Evolutionary conservation across 2,329 filamentous ascomycete genomes (phyloP).

Genomic region (Aspergillus hortae): DNA sequence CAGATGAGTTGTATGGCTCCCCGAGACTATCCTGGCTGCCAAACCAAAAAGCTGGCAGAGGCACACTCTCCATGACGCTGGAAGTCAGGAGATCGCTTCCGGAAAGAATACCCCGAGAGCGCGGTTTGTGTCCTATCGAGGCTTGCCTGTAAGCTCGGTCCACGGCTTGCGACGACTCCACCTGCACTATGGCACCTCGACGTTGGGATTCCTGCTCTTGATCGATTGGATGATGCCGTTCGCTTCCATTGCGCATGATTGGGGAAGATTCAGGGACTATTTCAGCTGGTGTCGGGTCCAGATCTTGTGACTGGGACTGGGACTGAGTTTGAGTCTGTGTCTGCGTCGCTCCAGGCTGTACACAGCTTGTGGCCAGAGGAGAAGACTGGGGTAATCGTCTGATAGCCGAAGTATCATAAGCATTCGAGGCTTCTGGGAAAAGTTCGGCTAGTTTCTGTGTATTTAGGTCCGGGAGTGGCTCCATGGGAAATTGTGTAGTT

Average conservation of each 20-base stretch:
- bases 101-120: slow-evolving; percentile 23
- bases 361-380: neutral
- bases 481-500: slow-evolving; percentile 35
- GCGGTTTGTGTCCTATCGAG: slow-evolving; percentile 10
- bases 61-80: slow-evolving; percentile 43
- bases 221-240: neutral
- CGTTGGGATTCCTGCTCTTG: slow-evolving; percentile 14
- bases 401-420: slow-evolving; percentile 10
- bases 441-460: slow-evolving; percentile 37
- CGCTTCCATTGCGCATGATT: slow-evolving; percentile 16
- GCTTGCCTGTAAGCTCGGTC: slow-evolving; percentile 20
- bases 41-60: slow-evolving; percentile 36
- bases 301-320: slow-evolving; percentile 20
- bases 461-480: slow-evolving; percentile 32
- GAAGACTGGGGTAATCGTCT: slow-evolving; percentile 9
- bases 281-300: slow-evolving; percentile 25
- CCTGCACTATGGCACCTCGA: slow-evolving; percentile 32
- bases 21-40: slow-evolving; percentile 37
- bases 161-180: slow-evolving; percentile 40
- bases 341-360: slow-evolving; percentile 4
- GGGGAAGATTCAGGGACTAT: slow-evolving; percentile 42
- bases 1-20: slow-evolving; percentile 33
- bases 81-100: slow-evolving; percentile 38
- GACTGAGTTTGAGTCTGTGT: slow-evolving; percentile 12
- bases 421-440: slow-evolving; percentile 29